phyloP scores from a whole-genome alignment of 2,329 filamentous ascomycete genomes.

The Byssothecium circinans region DNA sequence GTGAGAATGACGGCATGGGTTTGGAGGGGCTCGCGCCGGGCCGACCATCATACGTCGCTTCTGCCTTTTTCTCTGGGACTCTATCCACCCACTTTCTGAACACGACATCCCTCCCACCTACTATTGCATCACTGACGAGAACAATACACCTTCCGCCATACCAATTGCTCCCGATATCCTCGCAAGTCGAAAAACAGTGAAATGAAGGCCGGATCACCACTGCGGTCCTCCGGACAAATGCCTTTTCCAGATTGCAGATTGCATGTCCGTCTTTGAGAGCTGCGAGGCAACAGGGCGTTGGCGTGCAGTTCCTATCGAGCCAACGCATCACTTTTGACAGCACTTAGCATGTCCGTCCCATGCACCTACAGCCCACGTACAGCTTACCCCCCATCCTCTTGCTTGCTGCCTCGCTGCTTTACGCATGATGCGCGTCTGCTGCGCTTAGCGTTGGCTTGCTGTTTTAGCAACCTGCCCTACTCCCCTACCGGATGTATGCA shows the following conservation, averaged over 20 bases:
- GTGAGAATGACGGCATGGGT: slow-evolving; percentile 2
- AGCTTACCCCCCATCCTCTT: slow-evolving; percentile 27
- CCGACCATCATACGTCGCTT: slow-evolving; percentile 23
- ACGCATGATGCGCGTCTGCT: slow-evolving; percentile 38
- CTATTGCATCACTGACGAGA: background rate
- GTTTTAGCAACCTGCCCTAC: slow-evolving; percentile 29
- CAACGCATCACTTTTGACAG: slow-evolving; percentile 47
- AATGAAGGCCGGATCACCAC: background rate
- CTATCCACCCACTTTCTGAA: slow-evolving; percentile 10
- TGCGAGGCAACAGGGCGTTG: slow-evolving; percentile 29
- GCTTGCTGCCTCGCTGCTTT: slow-evolving; percentile 36
- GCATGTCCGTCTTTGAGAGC: slow-evolving; percentile 20
- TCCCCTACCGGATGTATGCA: slow-evolving; percentile 8
- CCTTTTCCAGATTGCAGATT: slow-evolving; percentile 37
- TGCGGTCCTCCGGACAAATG: slow-evolving; percentile 12
- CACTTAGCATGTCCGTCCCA: slow-evolving; percentile 45
- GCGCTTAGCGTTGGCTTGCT: slow-evolving; percentile 42
- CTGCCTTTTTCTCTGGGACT: slow-evolving; percentile 24
- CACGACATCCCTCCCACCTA: slow-evolving; percentile 4
- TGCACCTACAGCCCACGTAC: slow-evolving; percentile 35
- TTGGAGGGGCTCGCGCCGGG: slow-evolving; percentile 20
- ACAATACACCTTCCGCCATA: background rate
- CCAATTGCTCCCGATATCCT: background rate
- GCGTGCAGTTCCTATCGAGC: slow-evolving; percentile 43
- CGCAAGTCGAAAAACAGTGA: background rate